Base-by-base conservation (phyloP, 2,329 filamentous ascomycete species). In the Tolypocladium amazonense region DNA sequence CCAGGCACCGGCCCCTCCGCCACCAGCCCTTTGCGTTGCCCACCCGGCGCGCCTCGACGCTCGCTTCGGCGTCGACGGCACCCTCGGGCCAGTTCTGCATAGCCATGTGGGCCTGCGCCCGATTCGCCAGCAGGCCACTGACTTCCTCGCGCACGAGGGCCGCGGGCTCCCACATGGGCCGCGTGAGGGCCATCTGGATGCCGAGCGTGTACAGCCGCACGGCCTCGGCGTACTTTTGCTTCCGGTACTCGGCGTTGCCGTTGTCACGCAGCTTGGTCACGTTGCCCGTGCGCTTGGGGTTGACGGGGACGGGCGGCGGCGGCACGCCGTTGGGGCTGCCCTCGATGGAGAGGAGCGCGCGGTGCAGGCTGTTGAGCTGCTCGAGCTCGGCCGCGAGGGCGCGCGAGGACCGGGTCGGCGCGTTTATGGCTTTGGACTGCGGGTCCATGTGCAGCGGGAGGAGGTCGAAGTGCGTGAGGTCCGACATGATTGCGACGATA, bases 1-100 rank as follows among this genome's bases (percentile, higher is more conserved):
- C 76, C 70, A 97, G 75, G 71, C 91, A 95, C 77, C 86, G 86
- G 12, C 90, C 94, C 62, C 90, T 81, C 62, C 94, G 81, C 88
- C 91, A 97, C 91, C 93, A 97, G 0, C 87, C 92, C 84, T 97
- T 97, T 1, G 90, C 86, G 73, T 99, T 97, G 45, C 88, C 92
- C 50, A 88, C 82, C 65, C 86, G 84, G 80, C 93, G 92, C 63
- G 90, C 87, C 79, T 96, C 92, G 52, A 96, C 88, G 71, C 90
- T 94, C 37, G 86, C 84, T 77, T 95, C 88, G 4, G 92, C 92
- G 75, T 99, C 94, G 7, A 91, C 81, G n/a, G 88, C 83, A 6
- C 86, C 94, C 76, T 94, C 91, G 0, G 89, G 82, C 92, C 93
- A 97, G 66, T 82, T 82, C 74, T 87, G 84, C 73, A 88, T 76